Evolutionary conservation across 805 yeast species (phyloP).

Genomic region (Yamadazyma sp.): DNA sequence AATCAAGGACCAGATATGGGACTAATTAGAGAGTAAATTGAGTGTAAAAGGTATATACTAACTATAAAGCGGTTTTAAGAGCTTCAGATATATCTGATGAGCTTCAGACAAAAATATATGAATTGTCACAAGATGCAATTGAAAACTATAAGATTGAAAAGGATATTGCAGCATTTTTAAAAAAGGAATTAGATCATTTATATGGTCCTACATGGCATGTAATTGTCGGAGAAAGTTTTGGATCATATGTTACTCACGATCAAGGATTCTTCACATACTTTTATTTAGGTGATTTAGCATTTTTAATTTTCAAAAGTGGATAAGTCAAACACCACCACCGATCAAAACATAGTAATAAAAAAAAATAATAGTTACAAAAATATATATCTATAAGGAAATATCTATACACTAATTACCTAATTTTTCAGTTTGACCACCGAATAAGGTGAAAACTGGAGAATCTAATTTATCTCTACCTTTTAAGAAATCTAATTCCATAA

Average conservation of each 20-base stretch:
- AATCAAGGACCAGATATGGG: too few species aligned
- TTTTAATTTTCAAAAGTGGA: slow-evolving; percentile 67
- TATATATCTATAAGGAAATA: not conserved
- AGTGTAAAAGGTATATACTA: slow-evolving; percentile 15
- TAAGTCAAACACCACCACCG: too few species aligned
- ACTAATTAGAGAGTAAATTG: not conserved
- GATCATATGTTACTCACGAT: slow-evolving; percentile 77
- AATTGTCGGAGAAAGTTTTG: slow-evolving; percentile 75
- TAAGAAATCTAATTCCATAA: slow-evolving; percentile 92
- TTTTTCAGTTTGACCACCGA: slow-evolving; percentile 74
- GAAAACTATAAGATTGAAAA: slow-evolving; percentile 45
- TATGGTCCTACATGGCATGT: slow-evolving; percentile 80
- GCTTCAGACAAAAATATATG: slow-evolving; percentile 47
- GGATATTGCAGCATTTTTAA: slow-evolving; percentile 64
- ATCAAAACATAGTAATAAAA: too few species aligned
- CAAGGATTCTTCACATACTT: slow-evolving; percentile 69
- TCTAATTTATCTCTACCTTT: slow-evolving; percentile 86
- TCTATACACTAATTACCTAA: slow-evolving; percentile 13
- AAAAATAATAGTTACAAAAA: not conserved
- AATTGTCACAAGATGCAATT: slow-evolving; percentile 45
- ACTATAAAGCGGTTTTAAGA: slow-evolving; percentile 34
- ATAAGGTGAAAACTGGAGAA: slow-evolving; percentile 85
- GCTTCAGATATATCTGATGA: slow-evolving; percentile 51
- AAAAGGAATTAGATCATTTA: slow-evolving; percentile 61
- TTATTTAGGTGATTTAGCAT: slow-evolving; percentile 66